These are phyloP conservation scores for Hordeum marinum DNA, from an alignment of 176 grass and related monocot genomes.

Conservation along the genomic window DNA sequence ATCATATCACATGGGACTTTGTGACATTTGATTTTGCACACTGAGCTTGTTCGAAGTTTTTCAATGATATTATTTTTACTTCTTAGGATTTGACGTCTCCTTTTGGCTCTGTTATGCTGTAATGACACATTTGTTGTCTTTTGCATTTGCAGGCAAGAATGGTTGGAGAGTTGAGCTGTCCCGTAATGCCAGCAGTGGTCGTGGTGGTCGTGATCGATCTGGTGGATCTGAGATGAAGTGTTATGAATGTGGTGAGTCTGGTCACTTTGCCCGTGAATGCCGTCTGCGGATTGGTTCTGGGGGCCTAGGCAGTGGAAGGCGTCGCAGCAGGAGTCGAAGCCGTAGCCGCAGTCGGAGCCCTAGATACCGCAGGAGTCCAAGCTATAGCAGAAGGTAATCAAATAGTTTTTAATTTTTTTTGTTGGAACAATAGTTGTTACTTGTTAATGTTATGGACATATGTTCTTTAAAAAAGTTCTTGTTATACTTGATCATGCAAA, in stretches of 20 bases:
- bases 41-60: neutral
- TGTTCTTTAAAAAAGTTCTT: neutral
- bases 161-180: conserved; percentile 91
- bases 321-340: conserved; percentile 49
- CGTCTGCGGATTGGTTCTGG: conserved; percentile 65
- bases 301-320: conserved; percentile 72
- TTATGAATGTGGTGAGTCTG: conserved; percentile 86
- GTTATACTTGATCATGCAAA: neutral
- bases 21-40: neutral
- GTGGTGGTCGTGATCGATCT: conserved; percentile 54
- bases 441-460: neutral
- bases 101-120: neutral
- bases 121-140: neutral
- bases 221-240: conserved; percentile 66
- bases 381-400: conserved; percentile 78
- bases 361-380: conserved; percentile 75
- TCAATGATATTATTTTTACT: neutral
- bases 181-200: conserved; percentile 38
- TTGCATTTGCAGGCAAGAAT: conserved; percentile 54
- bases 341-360: conserved; percentile 65
- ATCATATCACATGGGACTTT: neutral
- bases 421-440: neutral
- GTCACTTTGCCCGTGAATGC: conserved; percentile 85
- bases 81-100: neutral
- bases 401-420: neutral